A percentile compares a stretch with the other conserved stretches of the same genome.
These are phyloP conservation scores for Malania oleifera DNA, from an alignment of 164 flowering plant genomes.

Conservation along the genomic window DNA sequence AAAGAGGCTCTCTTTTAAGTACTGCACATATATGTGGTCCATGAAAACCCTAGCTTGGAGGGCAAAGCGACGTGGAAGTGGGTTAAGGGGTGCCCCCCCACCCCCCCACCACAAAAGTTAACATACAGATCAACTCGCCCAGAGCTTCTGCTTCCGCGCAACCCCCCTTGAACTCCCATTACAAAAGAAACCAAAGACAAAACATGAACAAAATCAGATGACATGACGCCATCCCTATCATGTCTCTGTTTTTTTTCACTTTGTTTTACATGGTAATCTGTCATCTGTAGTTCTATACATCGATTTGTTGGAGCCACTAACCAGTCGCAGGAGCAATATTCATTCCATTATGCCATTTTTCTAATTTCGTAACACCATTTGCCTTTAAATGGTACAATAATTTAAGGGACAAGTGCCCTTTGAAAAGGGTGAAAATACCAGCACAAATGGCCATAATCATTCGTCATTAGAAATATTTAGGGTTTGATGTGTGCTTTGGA, in stretches of 20 bases:
- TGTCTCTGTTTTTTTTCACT: no score
- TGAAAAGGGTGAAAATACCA: no score
- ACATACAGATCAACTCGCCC: background rate
- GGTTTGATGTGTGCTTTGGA: no score
- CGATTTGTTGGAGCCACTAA: no score
- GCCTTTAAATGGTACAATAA: background rate
- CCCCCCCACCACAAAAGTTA: background rate
- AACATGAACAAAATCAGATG: background rate
- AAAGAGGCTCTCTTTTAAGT: conserved; percentile 6
- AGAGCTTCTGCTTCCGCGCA: background rate
- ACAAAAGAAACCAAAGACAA: background rate
- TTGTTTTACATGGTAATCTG: no score
- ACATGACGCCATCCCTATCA: background rate
- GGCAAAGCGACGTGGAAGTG: conserved; percentile 7
- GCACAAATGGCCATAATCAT: no score
- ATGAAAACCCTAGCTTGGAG: conserved; percentile 14
- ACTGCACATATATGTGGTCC: conserved; percentile 42
- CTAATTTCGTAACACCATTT: conserved; percentile 13
- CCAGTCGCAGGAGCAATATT: no score
- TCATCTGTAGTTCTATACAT: no score
- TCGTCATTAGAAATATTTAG: no score
- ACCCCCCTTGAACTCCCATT: background rate
- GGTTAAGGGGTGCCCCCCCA: conserved; percentile 10
- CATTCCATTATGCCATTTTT: no score
- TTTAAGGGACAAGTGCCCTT: conserved; percentile 7